phyloP scores from a whole-genome alignment of 2,329 filamentous ascomycete genomes.

The Truncatella angustata region DNA sequence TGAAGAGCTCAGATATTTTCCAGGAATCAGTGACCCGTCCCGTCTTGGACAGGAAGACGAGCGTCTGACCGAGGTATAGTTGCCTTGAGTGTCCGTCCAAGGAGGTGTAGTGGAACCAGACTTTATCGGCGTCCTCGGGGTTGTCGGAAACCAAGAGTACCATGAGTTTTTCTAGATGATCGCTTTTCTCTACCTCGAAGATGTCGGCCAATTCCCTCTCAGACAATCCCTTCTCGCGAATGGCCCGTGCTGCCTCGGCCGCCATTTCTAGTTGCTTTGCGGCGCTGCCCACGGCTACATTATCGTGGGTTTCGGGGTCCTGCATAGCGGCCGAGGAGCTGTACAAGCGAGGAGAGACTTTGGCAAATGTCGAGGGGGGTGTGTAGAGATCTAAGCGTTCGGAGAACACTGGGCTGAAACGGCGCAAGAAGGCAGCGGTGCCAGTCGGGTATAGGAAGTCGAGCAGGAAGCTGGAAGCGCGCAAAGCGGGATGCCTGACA shows the following conservation, averaged over 20 bases:
- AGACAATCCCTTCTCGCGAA: not conserved
- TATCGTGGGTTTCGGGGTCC: too few relatives aligned
- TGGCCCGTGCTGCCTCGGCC: not conserved
- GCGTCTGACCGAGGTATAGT: constrained; percentile 29
- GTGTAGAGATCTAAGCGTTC: constrained; percentile 27
- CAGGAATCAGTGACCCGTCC: constrained; percentile 40
- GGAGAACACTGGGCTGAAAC: constrained; percentile 21
- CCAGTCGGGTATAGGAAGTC: constrained; percentile 55
- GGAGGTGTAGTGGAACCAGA: constrained; percentile 42
- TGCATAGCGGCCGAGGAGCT: constrained; percentile 23
- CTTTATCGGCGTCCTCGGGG: constrained; percentile 28
- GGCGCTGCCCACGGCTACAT: too few relatives aligned
- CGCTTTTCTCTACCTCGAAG: not conserved
- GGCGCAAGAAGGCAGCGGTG: constrained; percentile 41
- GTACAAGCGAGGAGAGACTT: constrained; percentile 21
- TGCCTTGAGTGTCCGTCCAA: constrained; percentile 31
- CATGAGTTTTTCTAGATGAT: constrained; percentile 17
- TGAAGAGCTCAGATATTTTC: constrained; percentile 45
- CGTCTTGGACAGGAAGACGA: constrained; percentile 43
- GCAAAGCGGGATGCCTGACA: constrained; percentile 30
- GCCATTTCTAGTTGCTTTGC: too few relatives aligned
- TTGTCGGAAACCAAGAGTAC: constrained; percentile 16
- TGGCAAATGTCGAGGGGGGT: constrained; percentile 17
- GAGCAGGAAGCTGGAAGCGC: constrained; percentile 49
- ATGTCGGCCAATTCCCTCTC: not conserved